Evolutionary conservation across 2,329 filamentous ascomycete species (phyloP).

Genomic region (Elsinoe arachidis): DNA sequence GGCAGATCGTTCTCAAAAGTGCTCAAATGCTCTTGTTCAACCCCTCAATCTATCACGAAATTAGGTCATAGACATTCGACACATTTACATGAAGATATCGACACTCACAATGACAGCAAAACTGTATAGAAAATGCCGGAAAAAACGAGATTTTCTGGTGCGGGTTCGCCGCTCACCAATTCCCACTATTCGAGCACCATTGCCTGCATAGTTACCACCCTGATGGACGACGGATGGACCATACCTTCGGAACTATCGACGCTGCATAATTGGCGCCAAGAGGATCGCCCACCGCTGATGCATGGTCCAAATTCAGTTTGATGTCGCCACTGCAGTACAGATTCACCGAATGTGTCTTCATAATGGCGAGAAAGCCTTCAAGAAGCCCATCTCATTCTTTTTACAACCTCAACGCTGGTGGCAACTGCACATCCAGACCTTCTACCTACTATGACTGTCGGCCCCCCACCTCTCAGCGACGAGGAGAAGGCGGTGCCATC

Average conservation of each 20-base stretch:
- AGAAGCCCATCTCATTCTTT: background rate
- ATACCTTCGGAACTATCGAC: background rate
- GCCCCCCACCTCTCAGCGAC: background rate
- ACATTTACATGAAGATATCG: background rate
- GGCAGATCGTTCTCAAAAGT: conserved; percentile 2
- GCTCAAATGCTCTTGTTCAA: conserved; percentile 10
- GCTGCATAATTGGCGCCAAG: conserved; percentile 7
- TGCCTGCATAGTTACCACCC: background rate
- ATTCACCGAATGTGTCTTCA: background rate
- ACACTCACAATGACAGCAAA: background rate
- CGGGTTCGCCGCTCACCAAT: background rate
- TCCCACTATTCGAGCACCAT: background rate
- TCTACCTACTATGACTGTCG: background rate
- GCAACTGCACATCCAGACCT: background rate
- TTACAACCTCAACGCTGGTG: background rate
- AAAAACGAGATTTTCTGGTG: background rate
- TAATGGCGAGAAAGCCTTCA: background rate
- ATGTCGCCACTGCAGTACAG: background rate
- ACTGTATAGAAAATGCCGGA: background rate
- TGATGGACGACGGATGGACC: conserved; percentile 9
- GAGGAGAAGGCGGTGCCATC: background rate
- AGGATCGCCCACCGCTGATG: background rate
- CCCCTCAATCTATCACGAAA: conserved; percentile 1
- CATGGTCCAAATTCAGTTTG: background rate
- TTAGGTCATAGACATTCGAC: background rate